Percentiles rank a stretch among this genome's conserved stretches.
phyloP scores from a whole-genome alignment of 75 land plant species.

The Isoetes taiwanensis region DNA sequence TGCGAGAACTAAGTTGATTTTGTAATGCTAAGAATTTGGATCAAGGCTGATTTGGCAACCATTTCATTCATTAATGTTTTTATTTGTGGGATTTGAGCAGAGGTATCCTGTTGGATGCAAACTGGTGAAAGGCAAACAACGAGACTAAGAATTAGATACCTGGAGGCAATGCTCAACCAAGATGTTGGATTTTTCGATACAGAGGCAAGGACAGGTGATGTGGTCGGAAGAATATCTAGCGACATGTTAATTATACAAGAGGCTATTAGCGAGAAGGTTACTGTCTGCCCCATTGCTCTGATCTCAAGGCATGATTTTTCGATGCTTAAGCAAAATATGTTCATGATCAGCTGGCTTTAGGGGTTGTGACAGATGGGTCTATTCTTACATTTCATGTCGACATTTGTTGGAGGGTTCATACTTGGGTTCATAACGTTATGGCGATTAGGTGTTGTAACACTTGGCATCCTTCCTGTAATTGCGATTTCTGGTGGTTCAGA shows the following conservation, averaged over 20 bases:
- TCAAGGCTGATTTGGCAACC: too few relatives aligned
- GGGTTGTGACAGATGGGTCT: neutral
- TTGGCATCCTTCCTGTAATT: constrained; percentile 5
- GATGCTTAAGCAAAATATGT: neutral
- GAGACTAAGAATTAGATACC: neutral
- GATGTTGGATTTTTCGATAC: neutral
- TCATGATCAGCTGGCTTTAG: neutral
- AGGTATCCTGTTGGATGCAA: constrained; percentile 6
- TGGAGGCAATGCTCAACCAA: constrained; percentile 1
- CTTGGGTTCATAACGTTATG: neutral
- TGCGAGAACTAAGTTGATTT: too few relatives aligned
- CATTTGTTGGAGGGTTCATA: constrained; percentile 5
- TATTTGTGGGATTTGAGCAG: neutral
- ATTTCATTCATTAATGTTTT: too few relatives aligned
- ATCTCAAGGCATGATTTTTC: too few relatives aligned
- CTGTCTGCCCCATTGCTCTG: too few relatives aligned
- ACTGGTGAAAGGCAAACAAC: neutral
- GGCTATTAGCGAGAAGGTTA: neutral
- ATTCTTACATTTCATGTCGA: neutral
- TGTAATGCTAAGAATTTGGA: too few relatives aligned
- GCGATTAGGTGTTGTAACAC: neutral
- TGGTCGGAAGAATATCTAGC: neutral
- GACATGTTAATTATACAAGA: neutral
- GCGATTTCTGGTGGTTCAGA: neutral
- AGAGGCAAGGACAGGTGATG: neutral